phyloP scores from a whole-genome alignment of 176 grass and related monocot genomes.

The Zea luxurians region DNA sequence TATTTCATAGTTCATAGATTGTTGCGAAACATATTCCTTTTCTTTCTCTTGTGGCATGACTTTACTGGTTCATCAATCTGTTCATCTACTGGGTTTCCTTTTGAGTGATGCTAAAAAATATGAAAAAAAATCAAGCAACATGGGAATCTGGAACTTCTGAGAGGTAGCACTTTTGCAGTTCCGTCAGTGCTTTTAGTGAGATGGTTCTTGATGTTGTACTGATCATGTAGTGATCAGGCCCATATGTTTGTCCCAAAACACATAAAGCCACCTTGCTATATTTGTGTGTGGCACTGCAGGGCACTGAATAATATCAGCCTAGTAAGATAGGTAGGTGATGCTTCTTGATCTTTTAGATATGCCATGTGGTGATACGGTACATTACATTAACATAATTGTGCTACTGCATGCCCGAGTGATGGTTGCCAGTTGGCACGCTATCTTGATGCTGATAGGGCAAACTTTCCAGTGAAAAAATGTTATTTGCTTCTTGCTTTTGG shows the following conservation, averaged over 20 bases:
- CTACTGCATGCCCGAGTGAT: background rate
- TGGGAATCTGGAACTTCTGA: slow-evolving; percentile 32
- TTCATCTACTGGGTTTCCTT: background rate
- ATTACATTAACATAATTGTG: slow-evolving; percentile 18
- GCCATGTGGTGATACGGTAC: background rate
- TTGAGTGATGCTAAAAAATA: background rate
- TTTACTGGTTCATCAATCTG: slow-evolving; percentile 22
- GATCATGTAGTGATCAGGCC: slow-evolving; percentile 26
- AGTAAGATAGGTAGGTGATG: slow-evolving; percentile 6
- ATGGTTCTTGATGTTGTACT: slow-evolving; percentile 30
- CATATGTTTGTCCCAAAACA: background rate
- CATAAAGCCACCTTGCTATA: slow-evolving; percentile 20
- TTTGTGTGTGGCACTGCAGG: slow-evolving; percentile 30
- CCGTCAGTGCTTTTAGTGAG: slow-evolving; percentile 22
- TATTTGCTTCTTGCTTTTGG: slow-evolving; percentile 21
- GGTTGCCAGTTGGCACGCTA: slow-evolving; percentile 34
- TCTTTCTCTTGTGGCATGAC: background rate
- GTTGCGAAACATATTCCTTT: background rate
- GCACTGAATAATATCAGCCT: slow-evolving; percentile 25
- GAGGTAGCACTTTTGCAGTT: slow-evolving; percentile 16
- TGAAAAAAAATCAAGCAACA: background rate
- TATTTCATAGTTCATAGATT: background rate
- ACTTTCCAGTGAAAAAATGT: slow-evolving; percentile 3
- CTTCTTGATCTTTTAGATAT: slow-evolving; percentile 33
- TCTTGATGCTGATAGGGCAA: slow-evolving; percentile 4